Percentiles rank a stretch among this genome's conserved stretches.
These are phyloP conservation scores for Clarireedia monteithiana DNA, from an alignment of 2,329 filamentous ascomycete species.

Conservation along the genomic window DNA sequence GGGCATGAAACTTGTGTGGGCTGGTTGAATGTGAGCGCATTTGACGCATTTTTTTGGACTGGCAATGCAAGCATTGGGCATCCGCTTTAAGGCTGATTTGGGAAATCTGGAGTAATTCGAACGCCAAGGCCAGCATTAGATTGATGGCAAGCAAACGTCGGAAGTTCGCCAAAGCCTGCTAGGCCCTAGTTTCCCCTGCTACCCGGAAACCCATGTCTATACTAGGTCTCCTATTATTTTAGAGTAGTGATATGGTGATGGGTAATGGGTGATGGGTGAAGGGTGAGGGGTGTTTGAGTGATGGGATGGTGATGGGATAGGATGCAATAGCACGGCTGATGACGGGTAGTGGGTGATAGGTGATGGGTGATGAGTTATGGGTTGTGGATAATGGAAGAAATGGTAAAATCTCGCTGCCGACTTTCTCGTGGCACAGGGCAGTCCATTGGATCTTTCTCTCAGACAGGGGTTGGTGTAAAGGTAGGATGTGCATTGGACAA, in stretches of 20 bases:
- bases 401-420: not conserved
- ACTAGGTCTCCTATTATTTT: slow-evolving; percentile 5
- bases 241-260: not conserved
- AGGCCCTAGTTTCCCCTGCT: slow-evolving; percentile 20
- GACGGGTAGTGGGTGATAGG: too few species aligned
- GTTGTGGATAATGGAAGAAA: not conserved
- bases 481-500: slow-evolving; percentile 3
- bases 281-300: too few species aligned
- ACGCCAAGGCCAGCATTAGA: slow-evolving; percentile 15
- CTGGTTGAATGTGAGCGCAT: slow-evolving; percentile 21
- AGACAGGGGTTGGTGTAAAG: not conserved
- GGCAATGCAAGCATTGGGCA: slow-evolving; percentile 24
- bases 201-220: slow-evolving; percentile 20
- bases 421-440: too few species aligned
- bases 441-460: too few species aligned
- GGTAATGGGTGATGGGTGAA: too few species aligned
- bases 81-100: slow-evolving; percentile 30
- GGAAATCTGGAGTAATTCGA: slow-evolving; percentile 27
- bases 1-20: slow-evolving; percentile 15
- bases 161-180: slow-evolving; percentile 18
- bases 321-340: too few species aligned
- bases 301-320: too few species aligned
- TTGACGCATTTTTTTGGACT: slow-evolving; percentile 10
- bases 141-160: slow-evolving; percentile 17
- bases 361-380: too few species aligned